Evolutionary conservation across 1,284 basidiomycete species (phyloP).

Genomic region (Prillingera fragicola): DNA sequence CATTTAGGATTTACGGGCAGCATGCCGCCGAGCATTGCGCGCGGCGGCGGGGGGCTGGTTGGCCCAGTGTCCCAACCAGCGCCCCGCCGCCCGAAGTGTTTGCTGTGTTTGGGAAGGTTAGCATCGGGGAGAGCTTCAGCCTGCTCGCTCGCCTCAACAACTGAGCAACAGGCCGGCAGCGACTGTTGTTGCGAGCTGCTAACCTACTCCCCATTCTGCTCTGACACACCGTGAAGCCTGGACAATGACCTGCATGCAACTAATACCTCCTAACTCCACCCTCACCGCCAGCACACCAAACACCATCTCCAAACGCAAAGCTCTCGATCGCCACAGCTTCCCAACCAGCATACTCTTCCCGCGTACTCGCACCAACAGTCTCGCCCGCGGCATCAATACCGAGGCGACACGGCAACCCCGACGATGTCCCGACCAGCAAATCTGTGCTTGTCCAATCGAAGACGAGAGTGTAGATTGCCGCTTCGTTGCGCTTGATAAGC

Average conservation of each 20-base stretch:
- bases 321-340: slow-evolving; percentile 40
- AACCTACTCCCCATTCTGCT: no score
- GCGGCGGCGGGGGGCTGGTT: no score
- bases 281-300: slow-evolving; percentile 43
- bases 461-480: slow-evolving; percentile 56
- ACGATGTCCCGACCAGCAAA: slow-evolving; percentile 39
- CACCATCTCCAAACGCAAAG: slow-evolving; percentile 28
- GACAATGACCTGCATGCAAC: neutral
- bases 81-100: no score
- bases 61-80: no score
- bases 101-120: no score
- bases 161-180: no score
- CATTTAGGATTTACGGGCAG: slow-evolving; percentile 3
- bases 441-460: slow-evolving; percentile 23
- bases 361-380: slow-evolving; percentile 16
- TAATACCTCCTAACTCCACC: slow-evolving; percentile 36
- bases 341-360: slow-evolving; percentile 47
- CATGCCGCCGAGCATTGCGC: no score
- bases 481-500: slow-evolving; percentile 55
- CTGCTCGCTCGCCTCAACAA: no score
- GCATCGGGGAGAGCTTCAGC: no score
- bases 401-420: slow-evolving; percentile 41
- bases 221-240: no score
- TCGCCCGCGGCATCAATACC: slow-evolving; percentile 1
- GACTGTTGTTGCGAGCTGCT: no score